Percentiles rank a stretch among this genome's conserved stretches.
phyloP scores from a whole-genome alignment of 2,329 filamentous ascomycete species.

The Lachnellula suecica region DNA sequence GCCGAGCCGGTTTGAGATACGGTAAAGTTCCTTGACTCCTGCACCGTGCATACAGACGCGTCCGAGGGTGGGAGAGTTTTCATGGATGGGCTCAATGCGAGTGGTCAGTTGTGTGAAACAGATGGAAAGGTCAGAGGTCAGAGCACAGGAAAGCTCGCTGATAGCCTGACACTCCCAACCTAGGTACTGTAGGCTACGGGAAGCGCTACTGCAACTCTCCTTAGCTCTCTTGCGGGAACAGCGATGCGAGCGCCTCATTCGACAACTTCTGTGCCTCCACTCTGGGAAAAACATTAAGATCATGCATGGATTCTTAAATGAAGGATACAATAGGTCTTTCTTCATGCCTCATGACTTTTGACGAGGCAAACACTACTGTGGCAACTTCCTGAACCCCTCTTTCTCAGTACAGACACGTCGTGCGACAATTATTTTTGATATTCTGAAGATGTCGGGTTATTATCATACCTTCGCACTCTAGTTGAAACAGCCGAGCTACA shows the following conservation, averaged over 20 bases:
- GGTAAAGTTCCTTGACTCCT: slow-evolving; percentile 1
- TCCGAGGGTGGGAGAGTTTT: slow-evolving; percentile 12
- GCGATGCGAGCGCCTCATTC: not conserved
- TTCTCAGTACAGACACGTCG: not conserved
- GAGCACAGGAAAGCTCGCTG: slow-evolving; percentile 13
- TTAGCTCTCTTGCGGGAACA: not conserved
- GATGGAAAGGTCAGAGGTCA: slow-evolving; percentile 8
- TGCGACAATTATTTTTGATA: not conserved
- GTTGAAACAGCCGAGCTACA: slow-evolving; percentile 23
- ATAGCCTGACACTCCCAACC: too few relatives aligned
- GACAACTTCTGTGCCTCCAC: too few relatives aligned
- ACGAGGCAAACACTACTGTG: not conserved
- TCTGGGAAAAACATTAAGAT: too few relatives aligned
- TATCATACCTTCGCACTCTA: slow-evolving; percentile 1
- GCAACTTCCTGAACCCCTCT: not conserved
- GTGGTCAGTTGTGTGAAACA: slow-evolving; percentile 20
- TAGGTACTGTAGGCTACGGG: too few relatives aligned
- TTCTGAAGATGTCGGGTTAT: not conserved
- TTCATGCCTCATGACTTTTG: not conserved
- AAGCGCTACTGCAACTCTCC: too few relatives aligned
- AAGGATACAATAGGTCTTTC: not conserved
- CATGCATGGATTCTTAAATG: slow-evolving; percentile 3
- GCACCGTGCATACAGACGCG: slow-evolving; percentile 17
- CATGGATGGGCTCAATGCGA: slow-evolving; percentile 19
- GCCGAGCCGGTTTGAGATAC: not conserved